Percentiles rank a stretch among this genome's conserved stretches.
Conservation (phyloP, 116 monocot species). For the Cymodocea nodosa region DNA sequence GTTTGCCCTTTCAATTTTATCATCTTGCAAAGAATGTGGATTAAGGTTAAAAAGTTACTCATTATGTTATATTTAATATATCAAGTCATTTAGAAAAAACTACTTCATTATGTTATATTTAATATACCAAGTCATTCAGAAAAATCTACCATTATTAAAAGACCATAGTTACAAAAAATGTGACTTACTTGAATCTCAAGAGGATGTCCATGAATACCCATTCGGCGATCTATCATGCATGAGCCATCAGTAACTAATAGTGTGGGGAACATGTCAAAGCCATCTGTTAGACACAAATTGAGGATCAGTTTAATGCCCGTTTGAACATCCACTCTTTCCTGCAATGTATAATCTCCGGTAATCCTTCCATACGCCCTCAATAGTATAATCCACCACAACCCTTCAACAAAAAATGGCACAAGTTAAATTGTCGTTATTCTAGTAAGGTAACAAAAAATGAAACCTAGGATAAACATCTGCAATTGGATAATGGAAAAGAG, state of each 20-base stretch:
- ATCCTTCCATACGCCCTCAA: constrained; percentile 97
- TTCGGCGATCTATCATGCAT: constrained; percentile 97
- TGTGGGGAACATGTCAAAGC: constrained; percentile 97
- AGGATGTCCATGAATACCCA: constrained; percentile 99
- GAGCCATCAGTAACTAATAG: constrained; percentile 96
- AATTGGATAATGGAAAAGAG: too few relatives aligned
- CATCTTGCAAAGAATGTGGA: too few relatives aligned
- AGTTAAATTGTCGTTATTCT: neutral
- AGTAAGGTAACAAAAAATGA: neutral
- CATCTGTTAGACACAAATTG: constrained; percentile 90
- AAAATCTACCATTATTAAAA: too few relatives aligned
- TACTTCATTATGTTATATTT: too few relatives aligned
- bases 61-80: too few relatives aligned
- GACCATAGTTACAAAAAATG: neutral
- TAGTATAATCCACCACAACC: constrained; percentile 99
- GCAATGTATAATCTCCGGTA: constrained; percentile 80
- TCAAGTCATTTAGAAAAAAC: too few relatives aligned
- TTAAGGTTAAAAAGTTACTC: too few relatives aligned
- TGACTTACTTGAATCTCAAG: constrained; percentile 88
- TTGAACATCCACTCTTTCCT: constrained; percentile 96
- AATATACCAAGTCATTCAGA: too few relatives aligned
- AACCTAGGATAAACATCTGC: too few relatives aligned
- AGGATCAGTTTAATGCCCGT: constrained; percentile 83
- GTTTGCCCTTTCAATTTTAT: too few relatives aligned
- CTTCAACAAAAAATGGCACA: constrained; percentile 16